Evolutionary conservation across 768 basidiomycete genomes (phyloP), one percentile per base, ranked within the genome.

Genomic region (Leucocoprinus sp.): DNA sequence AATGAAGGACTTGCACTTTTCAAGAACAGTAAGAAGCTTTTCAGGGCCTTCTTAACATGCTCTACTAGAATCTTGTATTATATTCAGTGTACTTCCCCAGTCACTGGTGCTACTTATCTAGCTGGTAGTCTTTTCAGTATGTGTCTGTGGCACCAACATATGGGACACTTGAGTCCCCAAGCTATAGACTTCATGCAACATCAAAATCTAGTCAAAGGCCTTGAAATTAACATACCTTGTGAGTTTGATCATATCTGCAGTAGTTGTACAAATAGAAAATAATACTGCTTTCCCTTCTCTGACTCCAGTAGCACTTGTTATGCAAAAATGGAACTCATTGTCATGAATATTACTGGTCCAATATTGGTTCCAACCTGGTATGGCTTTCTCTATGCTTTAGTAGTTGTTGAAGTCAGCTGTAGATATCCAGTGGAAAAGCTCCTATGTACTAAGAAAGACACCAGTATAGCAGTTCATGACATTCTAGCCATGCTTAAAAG

Each of bases 331-430:
- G n/a, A n/a, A n/a, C n/a, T n/a, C n/a, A n/a, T n/a, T n/a, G n/a
- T n/a, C n/a, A 35, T 54, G 23, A 64, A 67, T 38, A 22, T 66
- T 1, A 46, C 58, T 8, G 63, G 65, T 17, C 64, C 63, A 7
- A 41, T 64, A 2, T 50, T 57, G 4, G 43, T 50, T 5, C 27
- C 42, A 2, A 52, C 45, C 4, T 46, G 22, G 8, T 48, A 56
- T 26, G 62, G 60, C 0, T 48, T 52, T 18, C 49, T 31, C 0
- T 65, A 66, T 48, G 61, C 60, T 52, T 38, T 61, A 0, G 57
- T 57, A 1, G 63, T 64, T 52, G 59, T 64, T 28, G 59, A 62
- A 37, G 57, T 60, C 35, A 46, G 31, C 28, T 49, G 54, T 4
- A 42, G 54, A 2, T 57, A 51, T 31, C 48, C 46, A 24, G 52